Evolutionary conservation across 1,139 yeast genomes (phyloP).

Genomic region (Saccharomycopsis hybrid): DNA sequence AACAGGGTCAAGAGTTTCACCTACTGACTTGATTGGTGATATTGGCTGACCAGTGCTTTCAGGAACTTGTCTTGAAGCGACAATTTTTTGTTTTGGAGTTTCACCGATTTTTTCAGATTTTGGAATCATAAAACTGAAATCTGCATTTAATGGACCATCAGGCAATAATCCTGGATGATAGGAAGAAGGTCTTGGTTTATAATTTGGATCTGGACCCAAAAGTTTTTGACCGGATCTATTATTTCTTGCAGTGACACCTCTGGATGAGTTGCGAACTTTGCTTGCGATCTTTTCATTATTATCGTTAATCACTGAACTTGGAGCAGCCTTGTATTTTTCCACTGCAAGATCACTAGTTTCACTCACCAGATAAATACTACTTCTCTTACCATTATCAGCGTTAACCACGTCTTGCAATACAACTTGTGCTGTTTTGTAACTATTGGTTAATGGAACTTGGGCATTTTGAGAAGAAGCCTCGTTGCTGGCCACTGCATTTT

Average conservation of each 20-base stretch:
- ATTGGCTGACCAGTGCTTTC: background rate
- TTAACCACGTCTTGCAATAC: conserved; percentile 66
- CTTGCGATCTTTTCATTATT: conserved; percentile 20
- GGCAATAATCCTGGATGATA: conserved; percentile 55
- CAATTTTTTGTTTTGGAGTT: background rate
- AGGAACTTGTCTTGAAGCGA: background rate
- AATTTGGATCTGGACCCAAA: conserved; percentile 31
- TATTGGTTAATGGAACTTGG: background rate
- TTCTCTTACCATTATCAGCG: conserved; percentile 32
- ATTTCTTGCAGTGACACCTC: conserved; percentile 2
- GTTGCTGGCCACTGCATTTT: conserved; percentile 4
- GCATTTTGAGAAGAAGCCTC: background rate
- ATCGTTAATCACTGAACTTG: conserved; percentile 18
- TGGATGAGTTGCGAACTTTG: conserved; percentile 12
- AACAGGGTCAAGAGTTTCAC: background rate
- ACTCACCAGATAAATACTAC: conserved; percentile 12
- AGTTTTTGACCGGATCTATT: conserved; percentile 22
- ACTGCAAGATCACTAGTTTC: conserved; percentile 4
- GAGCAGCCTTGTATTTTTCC: conserved; percentile 17
- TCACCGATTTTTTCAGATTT: conserved; percentile 1
- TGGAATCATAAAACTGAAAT: conserved; percentile 16
- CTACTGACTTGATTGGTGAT: conserved; percentile 4
- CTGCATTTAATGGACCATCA: conserved; percentile 21
- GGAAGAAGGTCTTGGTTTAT: conserved; percentile 74
- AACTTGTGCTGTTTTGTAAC: conserved; percentile 41